These are phyloP conservation scores for Cutaneotrichosporon curvatum DNA, from an alignment of 1,284 basidiomycete species.

Conservation along the genomic window DNA sequence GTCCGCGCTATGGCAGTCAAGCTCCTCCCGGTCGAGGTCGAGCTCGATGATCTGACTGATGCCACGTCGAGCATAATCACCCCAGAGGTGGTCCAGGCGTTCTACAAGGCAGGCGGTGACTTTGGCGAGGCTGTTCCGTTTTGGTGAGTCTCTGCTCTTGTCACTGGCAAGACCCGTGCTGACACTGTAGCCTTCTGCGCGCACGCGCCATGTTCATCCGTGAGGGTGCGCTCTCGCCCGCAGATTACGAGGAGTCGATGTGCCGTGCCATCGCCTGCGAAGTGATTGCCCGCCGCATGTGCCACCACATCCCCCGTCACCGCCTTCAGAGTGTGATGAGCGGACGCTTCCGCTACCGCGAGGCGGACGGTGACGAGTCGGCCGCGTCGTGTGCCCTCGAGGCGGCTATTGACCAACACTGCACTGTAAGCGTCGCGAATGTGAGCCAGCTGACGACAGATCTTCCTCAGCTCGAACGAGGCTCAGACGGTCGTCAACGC, in stretches of 20 bases:
- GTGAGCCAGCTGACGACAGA: constrained; percentile 42
- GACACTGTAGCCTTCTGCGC: constrained; percentile 62
- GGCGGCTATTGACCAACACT: constrained; percentile 68
- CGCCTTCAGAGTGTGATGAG: constrained; percentile 61
- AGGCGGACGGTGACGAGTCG: constrained; percentile 68
- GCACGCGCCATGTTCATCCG: constrained; percentile 69
- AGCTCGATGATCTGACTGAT: constrained; percentile 37
- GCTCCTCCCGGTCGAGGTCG: constrained; percentile 67
- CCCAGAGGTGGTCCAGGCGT: constrained; percentile 47
- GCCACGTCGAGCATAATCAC: constrained; percentile 46
- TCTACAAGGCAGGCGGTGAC: constrained; percentile 48
- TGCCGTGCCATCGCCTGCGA: constrained; percentile 81
- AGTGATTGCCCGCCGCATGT: constrained; percentile 72
- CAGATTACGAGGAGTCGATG: constrained; percentile 78
- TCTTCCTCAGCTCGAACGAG: constrained; percentile 81
- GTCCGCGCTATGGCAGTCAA: constrained; percentile 67
- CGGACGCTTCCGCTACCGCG: constrained; percentile 63
- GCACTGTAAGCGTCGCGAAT: constrained; percentile 34
- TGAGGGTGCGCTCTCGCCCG: constrained; percentile 46
- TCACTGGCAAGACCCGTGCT: constrained; percentile 49
- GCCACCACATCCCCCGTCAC: constrained; percentile 61
- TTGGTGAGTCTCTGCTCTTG: constrained; percentile 20
- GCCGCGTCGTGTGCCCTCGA: constrained; percentile 70
- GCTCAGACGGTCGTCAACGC: constrained; percentile 59
- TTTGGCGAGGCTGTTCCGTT: constrained; percentile 66